Evolutionary conservation across 441 rosid species (phyloP), one percentile per base, ranked within the genome.

Genomic region (Pelargonium fulgidum): DNA sequence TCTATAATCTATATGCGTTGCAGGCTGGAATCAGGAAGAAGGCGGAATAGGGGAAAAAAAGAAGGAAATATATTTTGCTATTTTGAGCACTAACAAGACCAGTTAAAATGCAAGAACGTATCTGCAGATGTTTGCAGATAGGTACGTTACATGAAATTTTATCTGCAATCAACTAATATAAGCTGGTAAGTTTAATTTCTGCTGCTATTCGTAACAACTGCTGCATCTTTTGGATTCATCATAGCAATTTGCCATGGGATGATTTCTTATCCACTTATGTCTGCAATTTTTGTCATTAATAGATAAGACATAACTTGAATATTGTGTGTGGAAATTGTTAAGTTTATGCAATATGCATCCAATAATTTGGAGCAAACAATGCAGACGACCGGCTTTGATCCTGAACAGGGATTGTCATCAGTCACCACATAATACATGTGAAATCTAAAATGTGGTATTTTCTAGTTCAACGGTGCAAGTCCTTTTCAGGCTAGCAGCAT

Each of bases 21-120:
- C 62, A 56, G 62, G 62, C 62, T 17, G 62, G 62, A 56, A 22
- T 56, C 24, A 16, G 62, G 26, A 56, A 16, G 62, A 17, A 16
- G 62, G 20, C 17, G 26, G 24, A 56, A 56, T 56, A 56, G 7
- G 62, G 20, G 20, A 11, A 17, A 17, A 17, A 52, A 14, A 56
- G n/a, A n/a, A 56, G 16, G 3, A 56, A 54, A 16, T 20, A 1
- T 20, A 10, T 56, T 56, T 16, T 56, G 11, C 62, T 56, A 16
- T 56, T 17, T 56, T 26, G 20, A 22, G 11, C 22, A 3, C 62
- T 7, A 56, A 56, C 26, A 56, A 17, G 20, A 56, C 62, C 24
- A 1, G 24, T 56, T 17, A 56, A 7, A 56, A 33, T 33, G 39
- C 1, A 33, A 33, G 39, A 33, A 33, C 39, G 4, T 33, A 33